Conservation (phyloP, 371 early-diverging fungal genomes). For the Mucor irregularis region DNA sequence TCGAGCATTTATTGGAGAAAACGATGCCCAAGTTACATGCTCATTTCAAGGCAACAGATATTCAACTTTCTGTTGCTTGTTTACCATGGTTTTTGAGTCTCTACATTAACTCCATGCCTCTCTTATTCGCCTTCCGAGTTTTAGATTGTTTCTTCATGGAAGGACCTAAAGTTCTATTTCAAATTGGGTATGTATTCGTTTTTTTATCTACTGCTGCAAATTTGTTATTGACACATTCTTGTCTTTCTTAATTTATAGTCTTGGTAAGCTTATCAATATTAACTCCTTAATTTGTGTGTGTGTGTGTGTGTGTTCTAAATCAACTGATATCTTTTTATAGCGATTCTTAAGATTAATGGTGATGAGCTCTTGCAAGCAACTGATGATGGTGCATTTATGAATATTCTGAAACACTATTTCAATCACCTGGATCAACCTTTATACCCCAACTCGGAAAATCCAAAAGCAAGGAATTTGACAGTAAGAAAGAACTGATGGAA, state of each 20-base stretch:
- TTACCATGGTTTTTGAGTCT: constrained; percentile 96
- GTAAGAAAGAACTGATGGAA: constrained; percentile 23
- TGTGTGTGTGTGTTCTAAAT: too few species aligned
- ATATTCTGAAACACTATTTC: constrained; percentile 78
- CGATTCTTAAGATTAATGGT: constrained; percentile 90
- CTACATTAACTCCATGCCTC: constrained; percentile 92
- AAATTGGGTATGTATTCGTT: constrained; percentile 80
- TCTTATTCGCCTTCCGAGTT: constrained; percentile 84
- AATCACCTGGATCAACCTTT: constrained; percentile 66
- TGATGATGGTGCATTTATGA: constrained; percentile 93
- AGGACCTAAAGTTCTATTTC: constrained; percentile 92
- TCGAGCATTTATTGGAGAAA: constrained; percentile 82
- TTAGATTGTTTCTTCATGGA: constrained; percentile 95
- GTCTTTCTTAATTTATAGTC: too few species aligned
- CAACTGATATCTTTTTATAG: constrained; percentile 41
- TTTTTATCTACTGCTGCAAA: too few species aligned
- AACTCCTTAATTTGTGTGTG: too few species aligned
- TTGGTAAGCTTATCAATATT: too few species aligned
- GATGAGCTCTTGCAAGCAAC: constrained; percentile 77
- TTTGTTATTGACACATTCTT: too few species aligned
- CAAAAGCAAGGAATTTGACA: constrained; percentile 64
- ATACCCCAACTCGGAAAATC: constrained; percentile 57
- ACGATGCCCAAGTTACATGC: constrained; percentile 78
- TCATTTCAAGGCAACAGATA: constrained; percentile 84
- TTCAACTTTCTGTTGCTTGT: constrained; percentile 93